Conservation (phyloP, 1,139 yeast genomes). For the Hemisphaericaspora lyxosophila region DNA sequence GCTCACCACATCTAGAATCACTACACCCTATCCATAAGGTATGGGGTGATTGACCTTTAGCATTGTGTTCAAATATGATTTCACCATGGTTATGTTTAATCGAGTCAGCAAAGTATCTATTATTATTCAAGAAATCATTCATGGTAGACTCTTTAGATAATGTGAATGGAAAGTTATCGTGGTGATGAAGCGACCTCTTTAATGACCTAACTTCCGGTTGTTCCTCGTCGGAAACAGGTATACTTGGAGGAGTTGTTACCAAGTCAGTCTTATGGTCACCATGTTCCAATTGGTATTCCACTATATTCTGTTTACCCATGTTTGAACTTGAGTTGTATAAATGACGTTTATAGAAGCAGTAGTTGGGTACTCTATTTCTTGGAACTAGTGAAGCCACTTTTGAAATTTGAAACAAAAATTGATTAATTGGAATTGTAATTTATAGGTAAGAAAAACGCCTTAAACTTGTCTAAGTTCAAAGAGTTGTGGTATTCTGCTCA, state of each 20-base stretch:
- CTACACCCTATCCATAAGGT: conserved; percentile 96
- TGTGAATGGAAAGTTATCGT: conserved; percentile 50
- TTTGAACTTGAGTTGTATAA: conserved; percentile 8
- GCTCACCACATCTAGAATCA: conserved; percentile 89
- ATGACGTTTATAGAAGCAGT: neutral
- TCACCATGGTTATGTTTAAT: conserved; percentile 61
- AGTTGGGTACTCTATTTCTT: neutral
- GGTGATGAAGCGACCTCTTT: conserved; percentile 13
- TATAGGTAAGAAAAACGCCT: neutral
- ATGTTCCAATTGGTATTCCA: conserved; percentile 42
- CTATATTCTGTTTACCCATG: conserved; percentile 49
- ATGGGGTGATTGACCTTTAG: conserved; percentile 87
- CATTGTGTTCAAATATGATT: conserved; percentile 64
- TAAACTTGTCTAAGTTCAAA: too few relatives aligned
- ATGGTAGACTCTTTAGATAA: conserved; percentile 57
- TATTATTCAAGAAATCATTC: conserved; percentile 66
- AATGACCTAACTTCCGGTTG: conserved; percentile 6
- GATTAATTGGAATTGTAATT: neutral
- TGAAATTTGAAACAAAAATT: neutral
- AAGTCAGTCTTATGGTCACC: conserved; percentile 39
- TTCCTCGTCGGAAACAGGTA: conserved; percentile 8
- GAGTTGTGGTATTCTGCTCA: too few relatives aligned
- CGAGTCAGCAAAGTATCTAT: conserved; percentile 64
- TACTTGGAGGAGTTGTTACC: conserved; percentile 12
- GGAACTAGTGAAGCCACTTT: neutral